Conservation (phyloP, 257 asterid genomes). For the Scutellaria galericulata region DNA sequence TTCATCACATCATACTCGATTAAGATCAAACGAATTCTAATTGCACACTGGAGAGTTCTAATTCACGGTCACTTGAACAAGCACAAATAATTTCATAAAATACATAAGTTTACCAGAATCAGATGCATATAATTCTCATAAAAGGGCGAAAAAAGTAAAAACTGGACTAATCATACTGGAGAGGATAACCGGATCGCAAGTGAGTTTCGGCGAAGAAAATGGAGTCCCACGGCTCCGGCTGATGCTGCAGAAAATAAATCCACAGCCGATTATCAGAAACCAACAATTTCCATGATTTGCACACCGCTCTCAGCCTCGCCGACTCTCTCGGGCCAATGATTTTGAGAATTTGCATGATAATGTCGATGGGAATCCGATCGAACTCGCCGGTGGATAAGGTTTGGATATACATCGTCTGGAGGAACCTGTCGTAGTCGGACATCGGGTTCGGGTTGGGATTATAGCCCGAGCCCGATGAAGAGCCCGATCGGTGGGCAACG, state of each 20-base stretch:
- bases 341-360: constrained; percentile 63
- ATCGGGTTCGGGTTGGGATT: constrained; percentile 33
- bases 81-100: not conserved
- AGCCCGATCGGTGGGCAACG: constrained; percentile 52
- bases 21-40: not conserved
- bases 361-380: constrained; percentile 80
- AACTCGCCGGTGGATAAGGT: constrained; percentile 78
- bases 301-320: constrained; percentile 70
- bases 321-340: constrained; percentile 80
- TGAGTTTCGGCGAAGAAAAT: constrained; percentile 82
- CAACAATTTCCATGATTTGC: constrained; percentile 75
- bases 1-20: constrained; percentile 6
- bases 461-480: constrained; percentile 34
- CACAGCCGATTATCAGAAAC: constrained; percentile 85
- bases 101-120: not conserved
- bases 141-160: not conserved
- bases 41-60: not conserved
- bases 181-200: constrained; percentile 79
- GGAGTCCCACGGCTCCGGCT: constrained; percentile 78
- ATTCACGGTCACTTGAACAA: constrained; percentile 15
- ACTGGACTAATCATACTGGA: constrained; percentile 54
- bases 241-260: constrained; percentile 88
- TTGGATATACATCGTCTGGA: constrained; percentile 59
- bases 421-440: constrained; percentile 52
- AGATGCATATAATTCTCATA: not conserved